phyloP scores from a whole-genome alignment of 2,329 filamentous ascomycete genomes.

The Fusarium lateritium region DNA sequence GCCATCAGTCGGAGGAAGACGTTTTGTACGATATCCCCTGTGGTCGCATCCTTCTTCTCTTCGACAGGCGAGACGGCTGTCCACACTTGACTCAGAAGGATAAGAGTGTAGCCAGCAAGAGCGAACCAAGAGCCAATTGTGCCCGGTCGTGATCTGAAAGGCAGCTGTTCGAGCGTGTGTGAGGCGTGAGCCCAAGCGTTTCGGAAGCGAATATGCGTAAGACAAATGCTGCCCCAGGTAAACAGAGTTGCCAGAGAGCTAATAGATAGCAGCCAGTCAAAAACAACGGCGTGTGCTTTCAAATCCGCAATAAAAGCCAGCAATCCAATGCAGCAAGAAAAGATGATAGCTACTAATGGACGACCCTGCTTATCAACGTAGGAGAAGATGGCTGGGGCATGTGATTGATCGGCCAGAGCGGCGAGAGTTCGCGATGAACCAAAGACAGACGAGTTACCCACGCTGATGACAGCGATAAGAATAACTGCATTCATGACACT shows the following conservation, averaged over 20 bases:
- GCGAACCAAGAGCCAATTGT: constrained; percentile 85
- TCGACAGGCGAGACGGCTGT: constrained; percentile 82
- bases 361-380: constrained; percentile 88
- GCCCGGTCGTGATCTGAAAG: constrained; percentile 84
- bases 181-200: constrained; percentile 78
- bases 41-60: constrained; percentile 56
- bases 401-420: constrained; percentile 87
- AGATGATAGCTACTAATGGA: constrained; percentile 78
- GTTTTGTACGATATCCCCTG: constrained; percentile 65
- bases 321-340: constrained; percentile 78
- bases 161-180: constrained; percentile 79
- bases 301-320: constrained; percentile 83
- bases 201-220: constrained; percentile 94
- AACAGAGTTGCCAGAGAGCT: constrained; percentile 81
- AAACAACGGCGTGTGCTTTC: constrained; percentile 70
- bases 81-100: constrained; percentile 89
- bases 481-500: constrained; percentile 95
- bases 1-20: constrained; percentile 83
- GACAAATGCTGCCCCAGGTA: constrained; percentile 86
- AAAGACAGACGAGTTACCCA: constrained; percentile 92
- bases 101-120: constrained; percentile 79
- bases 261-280: constrained; percentile 84
- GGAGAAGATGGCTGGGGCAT: constrained; percentile 81
- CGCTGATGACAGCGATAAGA: constrained; percentile 90
- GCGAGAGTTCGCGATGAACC: constrained; percentile 93